Conservation (phyloP, 2,329 filamentous ascomycete genomes). For the Claviceps capensis region DNA sequence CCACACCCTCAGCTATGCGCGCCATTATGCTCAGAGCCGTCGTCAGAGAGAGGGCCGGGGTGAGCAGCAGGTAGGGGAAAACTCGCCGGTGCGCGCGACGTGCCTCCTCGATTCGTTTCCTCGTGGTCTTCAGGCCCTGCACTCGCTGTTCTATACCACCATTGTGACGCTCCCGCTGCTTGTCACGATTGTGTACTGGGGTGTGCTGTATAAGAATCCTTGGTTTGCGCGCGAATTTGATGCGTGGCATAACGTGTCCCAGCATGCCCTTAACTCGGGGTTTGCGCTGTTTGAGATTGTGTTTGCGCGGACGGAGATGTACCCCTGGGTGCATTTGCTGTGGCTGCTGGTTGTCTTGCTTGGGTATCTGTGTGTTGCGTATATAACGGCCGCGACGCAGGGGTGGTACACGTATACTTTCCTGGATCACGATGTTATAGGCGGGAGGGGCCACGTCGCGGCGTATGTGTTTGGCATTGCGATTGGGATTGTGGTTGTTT, state of each 20-base stretch:
- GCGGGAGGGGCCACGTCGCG: slow-evolving; percentile 35
- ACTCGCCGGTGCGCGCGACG: slow-evolving; percentile 15
- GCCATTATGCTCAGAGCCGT: too few species aligned
- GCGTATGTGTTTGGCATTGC: slow-evolving; percentile 51
- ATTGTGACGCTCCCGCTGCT: slow-evolving; percentile 52
- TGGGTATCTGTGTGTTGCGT: slow-evolving; percentile 61
- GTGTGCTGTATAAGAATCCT: slow-evolving; percentile 34
- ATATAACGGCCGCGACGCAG: slow-evolving; percentile 54
- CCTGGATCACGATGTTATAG: slow-evolving; percentile 48
- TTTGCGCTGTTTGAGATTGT: slow-evolving; percentile 68
- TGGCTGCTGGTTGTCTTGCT: slow-evolving; percentile 57
- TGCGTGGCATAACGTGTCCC: slow-evolving; percentile 54
- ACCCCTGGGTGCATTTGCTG: slow-evolving; percentile 48
- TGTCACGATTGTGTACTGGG: slow-evolving; percentile 62
- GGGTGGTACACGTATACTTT: slow-evolving; percentile 69
- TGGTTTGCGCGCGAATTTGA: slow-evolving; percentile 39
- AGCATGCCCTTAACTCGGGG: slow-evolving; percentile 60
- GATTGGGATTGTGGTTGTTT: slow-evolving; percentile 37
- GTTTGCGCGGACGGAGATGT: slow-evolving; percentile 49
- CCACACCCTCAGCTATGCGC: slow-evolving; percentile 40
- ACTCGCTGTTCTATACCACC: slow-evolving; percentile 50
- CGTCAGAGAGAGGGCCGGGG: too few species aligned
- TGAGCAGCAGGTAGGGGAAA: slow-evolving; percentile 13
- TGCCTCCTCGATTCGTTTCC: slow-evolving; percentile 46
- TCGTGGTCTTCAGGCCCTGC: slow-evolving; percentile 47